A percentile compares a stretch with the other conserved stretches of the same genome.
phyloP scores from a whole-genome alignment of 208 protist genomes.

The Zelonia costaricensis region DNA sequence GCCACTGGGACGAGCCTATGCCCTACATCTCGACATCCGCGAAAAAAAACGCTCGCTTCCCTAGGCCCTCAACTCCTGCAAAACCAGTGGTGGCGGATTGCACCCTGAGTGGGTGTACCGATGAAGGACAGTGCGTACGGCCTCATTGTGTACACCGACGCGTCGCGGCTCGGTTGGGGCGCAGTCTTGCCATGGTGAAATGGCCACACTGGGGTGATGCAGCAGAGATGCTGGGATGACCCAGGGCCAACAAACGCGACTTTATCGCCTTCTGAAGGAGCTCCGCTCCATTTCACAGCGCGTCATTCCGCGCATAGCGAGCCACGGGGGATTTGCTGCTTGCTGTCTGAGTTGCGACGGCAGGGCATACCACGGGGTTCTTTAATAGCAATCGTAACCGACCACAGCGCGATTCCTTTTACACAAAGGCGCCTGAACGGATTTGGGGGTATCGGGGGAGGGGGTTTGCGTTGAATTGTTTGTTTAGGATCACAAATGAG shows the following conservation, averaged over 20 bases:
- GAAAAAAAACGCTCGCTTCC: background rate
- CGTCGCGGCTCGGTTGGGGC: constrained; percentile 16
- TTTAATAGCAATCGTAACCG: constrained; percentile 4
- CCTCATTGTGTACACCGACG: constrained; percentile 9
- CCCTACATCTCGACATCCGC: constrained; percentile 1
- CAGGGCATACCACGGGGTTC: background rate
- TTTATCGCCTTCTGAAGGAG: too few relatives aligned
- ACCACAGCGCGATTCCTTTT: constrained; percentile 1
- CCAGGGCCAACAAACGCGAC: background rate
- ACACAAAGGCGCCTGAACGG: constrained; percentile 6
- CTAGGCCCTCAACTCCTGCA: constrained; percentile 1
- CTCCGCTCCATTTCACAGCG: constrained; percentile 11
- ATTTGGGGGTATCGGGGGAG: constrained; percentile 15
- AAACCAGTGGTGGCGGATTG: constrained; percentile 5
- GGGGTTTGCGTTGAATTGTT: constrained; percentile 11
- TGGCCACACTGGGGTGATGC: background rate
- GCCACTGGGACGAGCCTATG: constrained; percentile 11
- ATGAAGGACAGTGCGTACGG: constrained; percentile 6
- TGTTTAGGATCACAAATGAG: too few relatives aligned
- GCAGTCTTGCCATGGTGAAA: background rate
- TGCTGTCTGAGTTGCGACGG: too few relatives aligned
- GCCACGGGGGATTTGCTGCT: constrained; percentile 4
- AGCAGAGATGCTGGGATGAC: background rate
- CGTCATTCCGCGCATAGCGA: constrained; percentile 9
- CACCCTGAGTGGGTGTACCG: background rate